Evolutionary conservation across 2,329 filamentous ascomycete species (phyloP), one percentile per base, ranked within the genome.

Genomic region (Huntiella moniliformis): DNA sequence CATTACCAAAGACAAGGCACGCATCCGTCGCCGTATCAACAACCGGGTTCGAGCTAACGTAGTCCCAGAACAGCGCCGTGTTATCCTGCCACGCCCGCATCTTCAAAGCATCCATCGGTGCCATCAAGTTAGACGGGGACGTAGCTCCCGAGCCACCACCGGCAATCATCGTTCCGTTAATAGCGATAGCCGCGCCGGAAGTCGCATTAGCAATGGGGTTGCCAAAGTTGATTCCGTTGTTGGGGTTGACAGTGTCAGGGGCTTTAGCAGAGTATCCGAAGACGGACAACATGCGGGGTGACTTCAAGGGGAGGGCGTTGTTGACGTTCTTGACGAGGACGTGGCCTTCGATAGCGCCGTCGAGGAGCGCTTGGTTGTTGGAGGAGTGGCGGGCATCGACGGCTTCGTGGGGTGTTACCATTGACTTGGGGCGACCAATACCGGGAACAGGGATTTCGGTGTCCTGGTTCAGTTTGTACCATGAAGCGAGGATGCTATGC

Each of bases 1-100:
- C 71, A 54, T 81, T 81, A 52, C 74, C 70, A 52, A 80, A 73
- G 0, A 79, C 73, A 2, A 80, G 59, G 51, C 84, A 91, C 5
- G 83, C 67, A 53, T 86, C 70, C 1, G 69, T 66, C 3, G 52
- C 58, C 2, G 62, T 56, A 42, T 69, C 62, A 5, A 79, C 68
- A 4, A 59, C 53, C 0, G 76, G 73, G 1, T 63, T 57, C 1
- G 56, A 54, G 1, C 60, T 66, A 12, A 57, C 56, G 50, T 77
- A 71, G 54, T 82, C 77, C 66, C 70, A 77, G 55, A 70, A 71
- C 1, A 80, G 54, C 1, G 66, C 65, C 0, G 73, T 77, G 39
- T 63, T 66, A 47, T 81, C 74, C 7, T 69, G 58, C 43, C 64
- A 66, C 0, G 71, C 70, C 32, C 64, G 67, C 33, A 66, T 58